Conservation (phyloP, 805 yeast species). For the Candida tammaniensis region DNA sequence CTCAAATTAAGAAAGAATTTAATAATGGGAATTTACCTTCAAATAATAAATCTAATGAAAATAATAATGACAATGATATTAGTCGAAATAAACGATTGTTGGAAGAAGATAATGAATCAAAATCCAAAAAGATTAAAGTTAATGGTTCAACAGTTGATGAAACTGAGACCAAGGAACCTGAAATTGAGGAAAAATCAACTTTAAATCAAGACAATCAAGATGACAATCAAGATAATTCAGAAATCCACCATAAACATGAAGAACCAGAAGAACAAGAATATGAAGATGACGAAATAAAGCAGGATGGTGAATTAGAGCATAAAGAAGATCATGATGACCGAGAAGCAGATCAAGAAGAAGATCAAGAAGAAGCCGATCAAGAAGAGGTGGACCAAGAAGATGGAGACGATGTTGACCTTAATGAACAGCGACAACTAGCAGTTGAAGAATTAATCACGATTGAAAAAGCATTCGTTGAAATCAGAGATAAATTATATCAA, state of each 20-base stretch:
- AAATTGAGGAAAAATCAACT: constrained; percentile 16
- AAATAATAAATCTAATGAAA: not conserved
- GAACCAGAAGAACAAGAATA: constrained; percentile 8
- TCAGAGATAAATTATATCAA: constrained; percentile 80
- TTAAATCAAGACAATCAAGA: constrained; percentile 10
- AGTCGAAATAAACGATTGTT: constrained; percentile 4
- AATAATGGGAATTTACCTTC: no score
- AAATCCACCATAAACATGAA: constrained; percentile 5
- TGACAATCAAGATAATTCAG: constrained; percentile 11
- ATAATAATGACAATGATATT: not conserved
- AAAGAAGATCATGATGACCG: constrained; percentile 1
- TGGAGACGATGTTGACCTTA: constrained; percentile 22
- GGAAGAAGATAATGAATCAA: constrained; percentile 18
- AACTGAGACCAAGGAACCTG: constrained; percentile 14
- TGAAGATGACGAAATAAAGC: constrained; percentile 1
- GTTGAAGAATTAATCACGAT: constrained; percentile 71
- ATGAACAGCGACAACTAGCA: constrained; percentile 56
- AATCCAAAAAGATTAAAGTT: constrained; percentile 14
- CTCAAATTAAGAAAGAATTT: not conserved
- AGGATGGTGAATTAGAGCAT: constrained; percentile 3
- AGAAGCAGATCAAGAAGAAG: no score
- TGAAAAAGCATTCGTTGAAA: constrained; percentile 80
- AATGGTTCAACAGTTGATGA: constrained; percentile 18
- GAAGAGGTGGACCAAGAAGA: constrained; percentile 13
- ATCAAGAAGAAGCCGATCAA: constrained; percentile 14